phyloP scores from a whole-genome alignment of 305 asterid species.

The Rubia occidens region DNA sequence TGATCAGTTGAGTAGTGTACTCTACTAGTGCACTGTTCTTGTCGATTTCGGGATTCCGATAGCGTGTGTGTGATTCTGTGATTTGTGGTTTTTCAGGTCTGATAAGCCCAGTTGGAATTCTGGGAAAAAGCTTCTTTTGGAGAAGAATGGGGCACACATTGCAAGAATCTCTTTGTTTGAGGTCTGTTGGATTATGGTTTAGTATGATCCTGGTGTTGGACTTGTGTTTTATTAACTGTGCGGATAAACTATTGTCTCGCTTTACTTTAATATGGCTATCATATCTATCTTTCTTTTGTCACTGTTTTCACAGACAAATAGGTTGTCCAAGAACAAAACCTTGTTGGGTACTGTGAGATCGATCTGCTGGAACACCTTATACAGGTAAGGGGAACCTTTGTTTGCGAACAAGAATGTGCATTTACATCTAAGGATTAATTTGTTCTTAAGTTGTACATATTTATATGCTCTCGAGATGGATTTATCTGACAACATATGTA shows the following conservation, averaged over 20 bases:
- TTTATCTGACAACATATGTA: background rate
- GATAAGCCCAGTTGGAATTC: too few species aligned
- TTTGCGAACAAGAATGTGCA: background rate
- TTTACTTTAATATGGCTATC: too few species aligned
- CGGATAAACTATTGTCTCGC: slow-evolving; percentile 1
- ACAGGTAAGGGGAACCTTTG: slow-evolving; percentile 43
- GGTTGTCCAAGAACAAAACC: slow-evolving; percentile 71
- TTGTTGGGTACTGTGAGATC: slow-evolving; percentile 76
- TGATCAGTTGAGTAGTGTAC: too few species aligned
- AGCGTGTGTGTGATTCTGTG: too few species aligned
- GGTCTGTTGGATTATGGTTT: too few species aligned
- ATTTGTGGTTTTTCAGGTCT: too few species aligned
- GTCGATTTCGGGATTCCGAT: too few species aligned
- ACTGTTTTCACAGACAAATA: slow-evolving; percentile 68
- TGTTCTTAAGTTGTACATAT: background rate
- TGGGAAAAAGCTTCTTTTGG: too few species aligned
- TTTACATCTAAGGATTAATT: background rate
- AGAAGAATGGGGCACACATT: too few species aligned
- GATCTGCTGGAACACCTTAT: slow-evolving; percentile 71
- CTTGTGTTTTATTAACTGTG: slow-evolving; percentile 28
- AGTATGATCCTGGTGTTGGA: too few species aligned
- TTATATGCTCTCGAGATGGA: background rate
- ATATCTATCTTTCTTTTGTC: background rate
- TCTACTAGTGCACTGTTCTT: too few species aligned
- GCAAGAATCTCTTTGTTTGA: too few species aligned